Percentiles rank a stretch among this genome's conserved stretches.
Evolutionary conservation across 2,329 filamentous ascomycete genomes (phyloP).

Genomic region (Ceratocystis papillata): DNA sequence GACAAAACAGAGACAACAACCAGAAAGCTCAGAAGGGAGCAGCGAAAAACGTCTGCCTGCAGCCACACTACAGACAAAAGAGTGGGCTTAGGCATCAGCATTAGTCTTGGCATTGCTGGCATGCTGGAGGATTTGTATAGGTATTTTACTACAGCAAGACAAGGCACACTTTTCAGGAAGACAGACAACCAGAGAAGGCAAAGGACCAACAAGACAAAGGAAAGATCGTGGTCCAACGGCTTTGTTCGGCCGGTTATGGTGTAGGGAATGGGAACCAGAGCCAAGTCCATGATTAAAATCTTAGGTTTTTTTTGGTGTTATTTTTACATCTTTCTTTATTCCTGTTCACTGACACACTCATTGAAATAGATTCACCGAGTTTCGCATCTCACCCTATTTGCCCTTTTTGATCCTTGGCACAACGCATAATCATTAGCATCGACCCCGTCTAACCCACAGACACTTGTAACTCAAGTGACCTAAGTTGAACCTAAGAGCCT

Average conservation of each 20-base stretch:
- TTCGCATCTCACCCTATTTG: neutral
- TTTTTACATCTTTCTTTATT: no score
- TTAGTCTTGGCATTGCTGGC: constrained; percentile 7
- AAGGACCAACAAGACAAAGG: neutral
- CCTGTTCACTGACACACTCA: no score
- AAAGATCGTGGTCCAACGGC: neutral
- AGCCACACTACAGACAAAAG: neutral
- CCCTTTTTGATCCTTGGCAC: neutral
- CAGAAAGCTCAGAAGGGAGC: no score
- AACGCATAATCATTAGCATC: neutral
- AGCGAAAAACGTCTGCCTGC: constrained; percentile 6
- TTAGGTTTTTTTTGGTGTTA: no score
- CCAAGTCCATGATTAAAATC: neutral
- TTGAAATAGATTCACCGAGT: neutral
- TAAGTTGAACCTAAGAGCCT: neutral
- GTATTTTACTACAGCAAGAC: neutral
- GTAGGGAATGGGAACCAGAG: neutral
- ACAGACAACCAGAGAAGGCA: neutral
- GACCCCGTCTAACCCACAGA: neutral
- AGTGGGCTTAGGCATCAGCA: constrained; percentile 10
- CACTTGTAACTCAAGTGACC: neutral
- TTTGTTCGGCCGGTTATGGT: neutral
- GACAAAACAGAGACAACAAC: constrained; percentile 8
- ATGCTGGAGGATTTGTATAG: constrained; percentile 8
- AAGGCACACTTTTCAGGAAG: neutral